A percentile compares a stretch with the other conserved stretches of the same genome.
Conservation (phyloP, 768 basidiomycete genomes). For the Podaxis sp. region DNA sequence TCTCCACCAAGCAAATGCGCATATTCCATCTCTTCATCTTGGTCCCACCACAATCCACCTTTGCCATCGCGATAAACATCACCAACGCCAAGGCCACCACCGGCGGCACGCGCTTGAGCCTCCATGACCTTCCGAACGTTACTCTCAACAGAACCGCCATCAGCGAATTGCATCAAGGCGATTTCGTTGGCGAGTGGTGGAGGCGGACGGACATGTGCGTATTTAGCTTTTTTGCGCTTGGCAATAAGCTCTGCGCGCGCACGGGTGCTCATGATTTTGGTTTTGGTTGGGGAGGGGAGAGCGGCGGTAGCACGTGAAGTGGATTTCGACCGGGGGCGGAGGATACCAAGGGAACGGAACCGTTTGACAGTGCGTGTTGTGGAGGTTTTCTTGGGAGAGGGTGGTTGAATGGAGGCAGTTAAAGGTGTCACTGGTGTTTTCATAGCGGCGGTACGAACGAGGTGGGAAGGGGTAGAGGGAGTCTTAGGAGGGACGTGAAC, state of each 20-base stretch:
- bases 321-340: conserved; percentile 15
- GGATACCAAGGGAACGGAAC: conserved; percentile 17
- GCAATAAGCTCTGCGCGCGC: conserved; percentile 27
- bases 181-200: conserved; percentile 66
- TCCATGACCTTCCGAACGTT: conserved; percentile 57
- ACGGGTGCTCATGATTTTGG: conserved; percentile 2
- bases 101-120: conserved; percentile 49
- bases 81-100: conserved; percentile 34
- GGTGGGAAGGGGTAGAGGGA: conserved; percentile 41
- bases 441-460: conserved; percentile 23
- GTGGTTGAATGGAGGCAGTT: conserved; percentile 17
- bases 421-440: conserved; percentile 8
- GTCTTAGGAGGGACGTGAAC: conserved; percentile 52
- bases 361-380: conserved; percentile 17
- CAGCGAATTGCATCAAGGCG: conserved; percentile 66
- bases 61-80: conserved; percentile 61
- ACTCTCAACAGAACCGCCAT: conserved; percentile 59
- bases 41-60: conserved; percentile 71
- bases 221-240: conserved; percentile 54
- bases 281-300: conserved; percentile 22
- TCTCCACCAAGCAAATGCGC: conserved; percentile 52
- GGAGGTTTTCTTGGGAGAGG: conserved; percentile 19
- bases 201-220: conserved; percentile 39
- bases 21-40: conserved; percentile 71
- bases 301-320: background rate